Base-by-base conservation (phyloP, 2,329 filamentous ascomycete species). In the Venturia effusa region DNA sequence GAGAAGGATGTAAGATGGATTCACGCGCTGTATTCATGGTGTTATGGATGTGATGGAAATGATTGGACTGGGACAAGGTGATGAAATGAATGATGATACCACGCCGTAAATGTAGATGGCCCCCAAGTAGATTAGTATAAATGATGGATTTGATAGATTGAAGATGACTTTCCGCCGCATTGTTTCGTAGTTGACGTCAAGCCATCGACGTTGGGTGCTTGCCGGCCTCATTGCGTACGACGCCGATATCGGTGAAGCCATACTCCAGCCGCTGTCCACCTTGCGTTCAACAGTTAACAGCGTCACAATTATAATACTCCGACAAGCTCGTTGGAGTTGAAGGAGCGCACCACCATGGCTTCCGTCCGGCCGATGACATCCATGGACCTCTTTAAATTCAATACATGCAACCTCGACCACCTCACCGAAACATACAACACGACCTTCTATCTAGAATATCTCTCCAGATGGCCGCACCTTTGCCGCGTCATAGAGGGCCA, bases 381-480 rank as follows among this genome's bases (percentile, higher is more conserved):
- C 2, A 83, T 84, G 69, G 94, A 99, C 75, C 82, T 97, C 67
- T 86, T 96, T 77, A 88, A 87, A 69, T 88, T 97, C 76, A 96
- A 95, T 69, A 87, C 92, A 68, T 96, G 92, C 77, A 99, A 99
- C 74, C 87, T 99, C 67, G 94, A 99, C 73, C 90, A 90, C 48
- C 82, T 97, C 67, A 97, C 94, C n/a, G 94, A 99, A 79, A 97
- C 95, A 64, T 99, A 97, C 79, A 92, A 96, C 74, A 84, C 96
- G 68, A 85, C 86, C 67, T 99, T 97, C 80, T 99, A 99, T 79
- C 84, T 97, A 66, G 90, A 95, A 71, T 99, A 99, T 77, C 86
- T 96, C 68, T 91, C 92, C 62, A 91, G 90, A 81, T 99, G 94
- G 94, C 94, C 94, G 1, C 88, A 92, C 32, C 84, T 97, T 54